Base-by-base conservation (phyloP, 2,329 filamentous ascomycete species). In the Nigrospora sphaerica region DNA sequence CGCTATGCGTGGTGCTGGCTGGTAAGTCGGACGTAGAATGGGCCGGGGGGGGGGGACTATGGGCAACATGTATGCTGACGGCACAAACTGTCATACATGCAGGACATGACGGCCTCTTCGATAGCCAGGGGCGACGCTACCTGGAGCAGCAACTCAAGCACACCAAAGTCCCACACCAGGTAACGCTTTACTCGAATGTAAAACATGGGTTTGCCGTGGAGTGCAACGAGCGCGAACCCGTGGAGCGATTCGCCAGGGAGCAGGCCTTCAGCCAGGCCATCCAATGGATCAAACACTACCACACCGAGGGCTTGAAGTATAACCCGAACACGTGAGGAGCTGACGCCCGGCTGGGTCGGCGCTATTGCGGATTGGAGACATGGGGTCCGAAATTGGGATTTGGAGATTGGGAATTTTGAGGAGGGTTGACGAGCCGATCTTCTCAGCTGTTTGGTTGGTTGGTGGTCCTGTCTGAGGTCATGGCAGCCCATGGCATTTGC, bases 161-260 rank as follows among this genome's bases (percentile, higher is more conserved):
- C 58, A 68, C 68, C 1, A 71, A 70, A 18, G 65, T 71, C 50
- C 75, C 77, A 16, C 91, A 85, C 67, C 86, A 92, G 67, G 82
- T 92, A 60, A 85, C 75, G 61, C 69, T 92, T 12, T 91, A 78
- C 71, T 79, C 78, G 4, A 78, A 78, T 44, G 80, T 86, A 23
- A 63, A 68, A 46, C 88, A 92, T 63, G 87, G 87, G 0, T 93
- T 91, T 56, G 74, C 82, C 12, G 80, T 88, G 2, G 77, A 86
- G 45, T 74, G 72, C 16, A 83, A 91, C 58, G 48, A 75, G 37
- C 74, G 57, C 45, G 72, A 80, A 50, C 72, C 72, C 60, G 54
- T 69, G 38, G 63, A 77, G 57, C 80, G 77, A 62, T 90, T 77
- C 57, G 48, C 37, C 23, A 44, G 40, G 43, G 46, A 50, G 36